These are phyloP conservation scores for Aspergillus sp. DNA, from an alignment of 2,329 filamentous ascomycete species.

Conservation along the genomic window DNA sequence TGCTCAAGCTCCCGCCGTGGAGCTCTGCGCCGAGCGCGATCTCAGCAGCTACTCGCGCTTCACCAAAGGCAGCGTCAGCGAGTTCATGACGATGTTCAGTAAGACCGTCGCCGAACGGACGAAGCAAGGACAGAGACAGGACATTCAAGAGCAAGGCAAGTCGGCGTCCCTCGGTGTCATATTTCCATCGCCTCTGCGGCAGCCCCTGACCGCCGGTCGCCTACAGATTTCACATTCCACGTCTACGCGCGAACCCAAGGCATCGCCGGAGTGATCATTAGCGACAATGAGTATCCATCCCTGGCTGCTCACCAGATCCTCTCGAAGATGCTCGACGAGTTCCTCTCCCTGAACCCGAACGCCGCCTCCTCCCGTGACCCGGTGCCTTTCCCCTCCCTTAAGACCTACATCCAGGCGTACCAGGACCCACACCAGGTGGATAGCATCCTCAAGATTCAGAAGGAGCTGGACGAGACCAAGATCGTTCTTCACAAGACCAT, in stretches of 20 bases:
- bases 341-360: conserved; percentile 71
- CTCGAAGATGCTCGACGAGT: conserved; percentile 85
- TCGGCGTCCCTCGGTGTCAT: conserved; percentile 8
- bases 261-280: conserved; percentile 75
- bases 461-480: conserved; percentile 96
- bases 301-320: conserved; percentile 84
- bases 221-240: conserved; percentile 59
- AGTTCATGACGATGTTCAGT: conserved; percentile 82
- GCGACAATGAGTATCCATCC: conserved; percentile 71
- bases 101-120: conserved; percentile 88
- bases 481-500: conserved; percentile 97
- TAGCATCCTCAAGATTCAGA: conserved; percentile 93
- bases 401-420: conserved; percentile 76
- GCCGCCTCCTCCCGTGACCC: conserved; percentile 48
- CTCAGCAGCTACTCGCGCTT: conserved; percentile 77
- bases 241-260: conserved; percentile 71
- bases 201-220: conserved; percentile 9
- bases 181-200: background rate
- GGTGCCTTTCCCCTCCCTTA: conserved; percentile 68
- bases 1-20: conserved; percentile 71
- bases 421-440: conserved; percentile 88
- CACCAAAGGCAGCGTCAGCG: conserved; percentile 62
- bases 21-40: conserved; percentile 76
- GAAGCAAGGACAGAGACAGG: conserved; percentile 75
- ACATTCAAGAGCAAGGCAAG: conserved; percentile 62